phyloP scores from a whole-genome alignment of 2,329 filamentous ascomycete genomes.

The Claviceps africana region DNA sequence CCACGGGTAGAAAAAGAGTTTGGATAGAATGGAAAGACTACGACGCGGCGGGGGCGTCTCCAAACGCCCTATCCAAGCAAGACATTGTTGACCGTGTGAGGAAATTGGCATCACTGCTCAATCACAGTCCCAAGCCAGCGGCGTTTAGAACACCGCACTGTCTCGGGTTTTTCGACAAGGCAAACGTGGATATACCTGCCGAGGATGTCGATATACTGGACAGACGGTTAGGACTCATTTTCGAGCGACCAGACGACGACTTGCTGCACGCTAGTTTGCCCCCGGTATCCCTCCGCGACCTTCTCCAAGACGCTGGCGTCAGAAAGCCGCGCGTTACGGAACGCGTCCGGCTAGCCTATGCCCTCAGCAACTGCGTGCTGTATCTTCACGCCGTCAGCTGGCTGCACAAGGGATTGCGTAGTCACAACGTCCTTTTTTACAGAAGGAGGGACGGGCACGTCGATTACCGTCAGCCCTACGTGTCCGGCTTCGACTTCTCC shows the following conservation, averaged over 20 bases:
- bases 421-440: constrained; percentile 40
- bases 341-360: constrained; percentile 35
- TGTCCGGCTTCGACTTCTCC: constrained; percentile 42
- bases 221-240: constrained; percentile 37
- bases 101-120: constrained; percentile 33
- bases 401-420: constrained; percentile 44
- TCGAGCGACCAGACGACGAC: constrained; percentile 30
- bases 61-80: constrained; percentile 25
- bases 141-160: constrained; percentile 37
- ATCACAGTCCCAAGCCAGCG: constrained; percentile 32
- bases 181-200: constrained; percentile 16
- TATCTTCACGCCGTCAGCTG: constrained; percentile 42
- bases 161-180: constrained; percentile 35
- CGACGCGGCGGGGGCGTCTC: constrained; percentile 19
- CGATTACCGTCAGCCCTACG: constrained; percentile 26
- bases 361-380: constrained; percentile 37
- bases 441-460: constrained; percentile 16
- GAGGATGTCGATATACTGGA: constrained; percentile 28
- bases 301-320: constrained; percentile 22
- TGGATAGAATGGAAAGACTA: constrained; percentile 41
- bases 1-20: constrained; percentile 23
- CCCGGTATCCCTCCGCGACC: constrained; percentile 32
- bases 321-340: constrained; percentile 36
- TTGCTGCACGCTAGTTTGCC: constrained; percentile 20
- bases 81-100: constrained; percentile 30